Evolutionary conservation across 345 rosid genomes (phyloP).

Genomic region (Geranium brycei): DNA sequence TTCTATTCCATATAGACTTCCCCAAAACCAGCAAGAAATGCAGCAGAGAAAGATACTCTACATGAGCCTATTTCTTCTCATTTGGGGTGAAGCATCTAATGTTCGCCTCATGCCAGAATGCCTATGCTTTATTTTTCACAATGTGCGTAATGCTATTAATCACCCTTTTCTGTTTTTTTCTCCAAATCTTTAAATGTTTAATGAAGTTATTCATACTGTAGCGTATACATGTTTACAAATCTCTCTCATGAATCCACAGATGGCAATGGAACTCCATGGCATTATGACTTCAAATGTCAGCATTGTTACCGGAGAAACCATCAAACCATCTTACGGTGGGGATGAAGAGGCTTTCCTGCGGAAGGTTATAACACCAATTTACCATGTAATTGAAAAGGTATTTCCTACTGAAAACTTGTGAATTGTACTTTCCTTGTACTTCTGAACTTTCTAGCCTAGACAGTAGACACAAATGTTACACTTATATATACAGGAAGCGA

Average conservation of each 20-base stretch:
- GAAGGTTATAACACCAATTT: conserved; percentile 83
- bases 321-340: conserved; percentile 94
- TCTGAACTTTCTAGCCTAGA: not conserved
- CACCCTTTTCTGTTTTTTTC: not conserved
- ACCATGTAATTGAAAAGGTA: conserved; percentile 76
- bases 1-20: conserved; percentile 40
- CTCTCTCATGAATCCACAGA: conserved; percentile 28
- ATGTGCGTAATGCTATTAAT: conserved; percentile 25
- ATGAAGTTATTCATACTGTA: conserved; percentile 1
- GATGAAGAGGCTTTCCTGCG: conserved; percentile 90
- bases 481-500: conserved; percentile 53
- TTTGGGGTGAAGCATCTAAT: conserved; percentile 98
- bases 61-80: conserved; percentile 89
- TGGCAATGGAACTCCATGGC: conserved; percentile 98
- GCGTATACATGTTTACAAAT: not conserved
- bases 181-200: not conserved
- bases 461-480: not conserved
- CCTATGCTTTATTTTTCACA: conserved; percentile 85
- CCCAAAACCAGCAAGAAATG: conserved; percentile 74
- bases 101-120: conserved; percentile 94
- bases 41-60: conserved; percentile 88
- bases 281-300: conserved; percentile 94
- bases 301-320: conserved; percentile 94
- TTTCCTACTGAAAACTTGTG: not conserved
- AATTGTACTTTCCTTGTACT: not conserved